Evolutionary conservation across 805 yeast species (phyloP).

Genomic region (Ogataea saltuana): DNA sequence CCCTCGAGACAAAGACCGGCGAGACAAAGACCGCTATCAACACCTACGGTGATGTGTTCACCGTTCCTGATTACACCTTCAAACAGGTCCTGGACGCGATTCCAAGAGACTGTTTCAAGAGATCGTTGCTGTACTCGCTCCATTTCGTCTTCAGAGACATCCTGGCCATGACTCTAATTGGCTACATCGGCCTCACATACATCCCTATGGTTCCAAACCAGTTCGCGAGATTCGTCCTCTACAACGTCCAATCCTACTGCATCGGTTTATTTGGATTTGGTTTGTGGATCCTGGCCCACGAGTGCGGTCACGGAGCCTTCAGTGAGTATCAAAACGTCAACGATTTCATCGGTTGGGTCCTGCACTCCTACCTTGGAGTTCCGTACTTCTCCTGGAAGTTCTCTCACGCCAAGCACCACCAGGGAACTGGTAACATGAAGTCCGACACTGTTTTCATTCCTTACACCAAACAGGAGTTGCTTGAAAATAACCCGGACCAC

Average conservation of each 20-base stretch:
- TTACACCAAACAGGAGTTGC: constrained; percentile 47
- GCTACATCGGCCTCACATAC: constrained; percentile 43
- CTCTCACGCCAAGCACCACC: constrained; percentile 61
- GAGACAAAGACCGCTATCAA: constrained; percentile 42
- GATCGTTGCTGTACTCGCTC: constrained; percentile 50
- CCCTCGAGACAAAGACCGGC: constrained; percentile 13
- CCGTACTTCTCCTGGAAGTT: constrained; percentile 67
- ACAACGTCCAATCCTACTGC: constrained; percentile 41
- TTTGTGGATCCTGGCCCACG: constrained; percentile 63
- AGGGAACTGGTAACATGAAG: constrained; percentile 60
- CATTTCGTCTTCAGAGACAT: constrained; percentile 57
- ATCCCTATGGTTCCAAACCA: constrained; percentile 44
- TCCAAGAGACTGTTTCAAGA: constrained; percentile 61
- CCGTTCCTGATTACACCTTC: constrained; percentile 63
- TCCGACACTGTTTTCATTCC: constrained; percentile 65
- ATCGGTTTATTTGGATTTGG: constrained; percentile 57
- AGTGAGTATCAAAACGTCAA: constrained; percentile 54
- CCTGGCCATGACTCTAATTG: constrained; percentile 42
- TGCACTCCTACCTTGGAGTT: constrained; percentile 57
- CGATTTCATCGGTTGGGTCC: constrained; percentile 59
- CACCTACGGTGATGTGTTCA: constrained; percentile 53
- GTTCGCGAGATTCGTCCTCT: constrained; percentile 41
- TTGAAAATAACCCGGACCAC: constrained; percentile 36
- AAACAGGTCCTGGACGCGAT: constrained; percentile 57
- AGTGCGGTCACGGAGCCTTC: constrained; percentile 66